Base-by-base conservation (phyloP, 2,329 filamentous ascomycete species). In the Alternaria dauci region DNA sequence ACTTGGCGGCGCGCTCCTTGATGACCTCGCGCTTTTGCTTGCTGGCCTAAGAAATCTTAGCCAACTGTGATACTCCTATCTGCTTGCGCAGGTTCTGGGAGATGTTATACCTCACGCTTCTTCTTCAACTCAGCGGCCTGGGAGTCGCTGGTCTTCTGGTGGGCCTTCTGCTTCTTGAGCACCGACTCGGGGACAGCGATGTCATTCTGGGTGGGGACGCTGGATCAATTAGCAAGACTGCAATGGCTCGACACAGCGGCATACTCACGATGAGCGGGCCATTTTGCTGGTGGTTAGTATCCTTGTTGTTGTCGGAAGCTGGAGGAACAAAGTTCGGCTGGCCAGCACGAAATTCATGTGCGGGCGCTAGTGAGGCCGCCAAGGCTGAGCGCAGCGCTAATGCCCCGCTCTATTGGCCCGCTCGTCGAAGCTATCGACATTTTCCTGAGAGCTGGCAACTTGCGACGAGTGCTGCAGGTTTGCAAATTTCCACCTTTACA, bases 1-100 rank as follows among this genome's bases (percentile, higher is more conserved):
- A 99, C 85, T 94, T 93, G 89, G 99, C 94, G 79, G 95, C 95
- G 85, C 95, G 95, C 92, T 99, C 97, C 93, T 98, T 98, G 91
- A 99, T 97, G 81, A 95, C 92, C 75, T 87, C 86, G 80, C 95
- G 94, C 91, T 98, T 99, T 88, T 96, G 90, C 90, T 99, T 98
- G 89, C 93, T 96, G 87, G 91, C 90, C 95, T 99, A 76, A 78
- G 78, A 67, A 81, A 78, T 76, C 69, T 74, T 76, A 78, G 74
- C 74, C 74, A 77, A 76, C 71, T 69, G 65, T 73, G 75, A 71
- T 72, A 68, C 72, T 77, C 73, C 71, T 76, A 75, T 70, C 71
- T 75, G 72, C 71, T 69, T 65, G 52, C 58, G 73, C 71, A 74
- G 69, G 72, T 76, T 73, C 56, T 66, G 73, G 74, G 75, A 77